Conservation (phyloP, 2,329 filamentous ascomycete genomes). For the Cadophora gregata region DNA sequence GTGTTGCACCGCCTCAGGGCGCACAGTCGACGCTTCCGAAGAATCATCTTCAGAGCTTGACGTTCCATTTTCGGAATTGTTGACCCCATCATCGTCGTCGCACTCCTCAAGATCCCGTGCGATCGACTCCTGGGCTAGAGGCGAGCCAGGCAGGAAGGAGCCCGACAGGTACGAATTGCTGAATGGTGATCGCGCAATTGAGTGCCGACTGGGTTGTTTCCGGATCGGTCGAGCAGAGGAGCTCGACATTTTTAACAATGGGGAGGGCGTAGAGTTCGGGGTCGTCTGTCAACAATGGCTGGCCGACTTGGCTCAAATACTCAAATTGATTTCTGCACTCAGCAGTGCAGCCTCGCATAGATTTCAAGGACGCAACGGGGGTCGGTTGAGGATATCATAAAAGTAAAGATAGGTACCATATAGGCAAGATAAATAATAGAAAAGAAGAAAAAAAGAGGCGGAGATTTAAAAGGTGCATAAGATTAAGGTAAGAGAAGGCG, state of each 20-base stretch:
- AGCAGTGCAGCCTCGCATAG: not conserved
- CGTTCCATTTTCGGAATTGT: constrained; percentile 48
- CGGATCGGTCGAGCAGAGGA: constrained; percentile 37
- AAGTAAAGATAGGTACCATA: not conserved
- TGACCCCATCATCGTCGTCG: constrained; percentile 60
- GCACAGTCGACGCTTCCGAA: constrained; percentile 46
- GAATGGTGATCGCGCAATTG: constrained; percentile 44
- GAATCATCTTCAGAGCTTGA: constrained; percentile 49
- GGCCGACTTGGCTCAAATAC: too few species aligned
- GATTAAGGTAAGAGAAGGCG: not conserved
- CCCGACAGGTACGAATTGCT: constrained; percentile 57
- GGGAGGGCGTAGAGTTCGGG: not conserved
- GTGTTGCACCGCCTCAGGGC: constrained; percentile 46
- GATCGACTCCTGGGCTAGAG: constrained; percentile 68
- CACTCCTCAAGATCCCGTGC: constrained; percentile 71
- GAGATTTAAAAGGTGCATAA: not conserved
- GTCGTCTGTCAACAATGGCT: not conserved
- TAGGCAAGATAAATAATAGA: not conserved
- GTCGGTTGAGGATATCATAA: not conserved
- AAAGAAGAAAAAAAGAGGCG: not conserved
- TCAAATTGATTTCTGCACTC: not conserved
- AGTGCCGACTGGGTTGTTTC: constrained; percentile 27
- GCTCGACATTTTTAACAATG: constrained; percentile 38
- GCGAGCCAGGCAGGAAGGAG: constrained; percentile 67
- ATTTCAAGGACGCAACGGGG: not conserved